Conservation (phyloP, 768 basidiomycete species). For the Suillus subluteus region DNA sequence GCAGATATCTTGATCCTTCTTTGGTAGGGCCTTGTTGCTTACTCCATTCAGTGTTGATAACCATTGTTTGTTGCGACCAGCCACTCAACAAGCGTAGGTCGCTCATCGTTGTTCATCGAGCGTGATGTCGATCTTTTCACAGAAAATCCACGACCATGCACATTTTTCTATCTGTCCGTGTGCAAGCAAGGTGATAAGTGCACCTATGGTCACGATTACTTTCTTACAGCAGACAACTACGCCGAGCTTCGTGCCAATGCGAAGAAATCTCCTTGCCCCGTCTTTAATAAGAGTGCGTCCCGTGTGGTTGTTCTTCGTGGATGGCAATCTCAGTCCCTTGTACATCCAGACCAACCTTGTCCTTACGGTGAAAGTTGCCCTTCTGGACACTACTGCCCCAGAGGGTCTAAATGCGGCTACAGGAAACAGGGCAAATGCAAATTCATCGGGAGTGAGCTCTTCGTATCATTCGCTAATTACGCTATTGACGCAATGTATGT, state of each 20-base stretch:
- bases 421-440: constrained; percentile 38
- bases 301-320: neutral
- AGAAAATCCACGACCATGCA: constrained; percentile 44
- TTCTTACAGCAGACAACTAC: constrained; percentile 31
- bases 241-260: constrained; percentile 34
- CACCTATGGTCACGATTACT: constrained; percentile 39
- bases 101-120: neutral
- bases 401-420: constrained; percentile 37
- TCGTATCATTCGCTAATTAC: neutral
- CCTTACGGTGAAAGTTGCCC: constrained; percentile 34
- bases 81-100: constrained; percentile 36
- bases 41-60: neutral
- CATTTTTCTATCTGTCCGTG: constrained; percentile 37
- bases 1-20: constrained; percentile 14
- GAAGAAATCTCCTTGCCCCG: constrained; percentile 40
- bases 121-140: neutral
- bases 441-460: constrained; percentile 33
- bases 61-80: constrained; percentile 18
- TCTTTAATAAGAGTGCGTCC: constrained; percentile 30
- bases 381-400: constrained; percentile 42
- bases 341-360: constrained; percentile 23
- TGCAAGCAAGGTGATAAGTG: constrained; percentile 37
- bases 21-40: constrained; percentile 9
- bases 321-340: neutral
- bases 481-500: neutral